Percentiles rank a stretch among this genome's conserved stretches.
Evolutionary conservation across 768 basidiomycete genomes (phyloP).

Genomic region (Podaxis carcinomalis): DNA sequence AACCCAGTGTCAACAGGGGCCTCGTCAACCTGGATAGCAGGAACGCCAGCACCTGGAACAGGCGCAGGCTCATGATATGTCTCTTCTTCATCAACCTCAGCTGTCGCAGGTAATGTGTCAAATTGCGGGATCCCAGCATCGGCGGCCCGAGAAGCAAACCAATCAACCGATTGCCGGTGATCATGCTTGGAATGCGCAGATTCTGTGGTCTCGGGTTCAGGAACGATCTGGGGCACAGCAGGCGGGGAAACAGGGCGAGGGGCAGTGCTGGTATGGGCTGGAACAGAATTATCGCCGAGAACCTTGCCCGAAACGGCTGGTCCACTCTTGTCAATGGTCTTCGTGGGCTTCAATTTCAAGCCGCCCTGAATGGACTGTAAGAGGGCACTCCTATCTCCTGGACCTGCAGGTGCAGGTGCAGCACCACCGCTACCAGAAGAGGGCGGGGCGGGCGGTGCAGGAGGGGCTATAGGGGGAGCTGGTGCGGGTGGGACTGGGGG

Average conservation of each 20-base stretch:
- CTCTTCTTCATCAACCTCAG: constrained; percentile 56
- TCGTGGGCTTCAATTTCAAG: constrained; percentile 61
- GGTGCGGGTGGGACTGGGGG: constrained; percentile 19
- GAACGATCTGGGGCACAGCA: constrained; percentile 23
- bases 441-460: constrained; percentile 29
- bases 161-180: constrained; percentile 81
- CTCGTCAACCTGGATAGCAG: constrained; percentile 56
- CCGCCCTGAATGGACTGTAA: constrained; percentile 80
- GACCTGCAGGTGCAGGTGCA: constrained; percentile 29
- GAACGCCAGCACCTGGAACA: constrained; percentile 45
- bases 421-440: constrained; percentile 6
- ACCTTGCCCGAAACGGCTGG: constrained; percentile 72
- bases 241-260: constrained; percentile 42
- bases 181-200: constrained; percentile 25
- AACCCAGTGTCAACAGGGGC: constrained; percentile 30
- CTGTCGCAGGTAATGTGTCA: constrained; percentile 45
- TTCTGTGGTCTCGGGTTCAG: constrained; percentile 23
- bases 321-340: constrained; percentile 80
- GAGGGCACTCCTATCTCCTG: constrained; percentile 60
- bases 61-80: not conserved
- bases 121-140: constrained; percentile 42
- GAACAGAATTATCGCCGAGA: constrained; percentile 68
- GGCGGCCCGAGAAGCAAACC: constrained; percentile 86
- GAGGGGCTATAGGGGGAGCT: constrained; percentile 25
- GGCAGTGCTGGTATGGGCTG: constrained; percentile 57